phyloP scores from a whole-genome alignment of 1,139 yeast species.

The Arxiozyma slooffiae region DNA sequence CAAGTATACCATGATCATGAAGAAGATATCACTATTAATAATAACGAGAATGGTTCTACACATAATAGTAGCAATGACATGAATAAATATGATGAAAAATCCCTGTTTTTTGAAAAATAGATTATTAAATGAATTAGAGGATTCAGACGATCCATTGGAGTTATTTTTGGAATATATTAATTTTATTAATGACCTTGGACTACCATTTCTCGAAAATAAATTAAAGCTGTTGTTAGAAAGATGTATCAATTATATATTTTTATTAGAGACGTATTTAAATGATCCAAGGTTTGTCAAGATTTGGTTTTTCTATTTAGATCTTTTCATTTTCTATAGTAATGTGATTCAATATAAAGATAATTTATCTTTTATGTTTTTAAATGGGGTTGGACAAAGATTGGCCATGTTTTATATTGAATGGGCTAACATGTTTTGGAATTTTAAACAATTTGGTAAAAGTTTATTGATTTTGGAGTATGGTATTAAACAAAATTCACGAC shows the following conservation, averaged over 20 bases:
- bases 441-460: constrained; percentile 47
- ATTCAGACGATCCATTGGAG: constrained; percentile 15
- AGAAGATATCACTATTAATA: not conserved
- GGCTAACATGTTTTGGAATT: constrained; percentile 51
- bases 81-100: not conserved
- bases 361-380: constrained; percentile 60
- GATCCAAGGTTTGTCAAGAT: constrained; percentile 72
- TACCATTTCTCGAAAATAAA: not conserved
- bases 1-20: constrained; percentile 1
- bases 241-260: constrained; percentile 63
- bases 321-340: constrained; percentile 9
- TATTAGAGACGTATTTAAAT: constrained; percentile 57
- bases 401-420: constrained; percentile 76
- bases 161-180: constrained; percentile 43
- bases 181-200: constrained; percentile 49
- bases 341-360: constrained; percentile 36
- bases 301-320: constrained; percentile 46
- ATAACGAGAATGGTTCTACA: not conserved
- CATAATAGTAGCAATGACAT: not conserved
- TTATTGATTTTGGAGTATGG: constrained; percentile 55
- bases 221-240: constrained; percentile 22
- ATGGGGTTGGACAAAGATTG: constrained; percentile 58
- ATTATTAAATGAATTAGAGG: constrained; percentile 37
- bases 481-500: constrained; percentile 30
- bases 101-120: constrained; percentile 26